Percentiles rank a stretch among this genome's conserved stretches.
These are phyloP conservation scores for Ceratocystis ficicola DNA, from an alignment of 2,329 filamentous ascomycete genomes.

Conservation along the genomic window DNA sequence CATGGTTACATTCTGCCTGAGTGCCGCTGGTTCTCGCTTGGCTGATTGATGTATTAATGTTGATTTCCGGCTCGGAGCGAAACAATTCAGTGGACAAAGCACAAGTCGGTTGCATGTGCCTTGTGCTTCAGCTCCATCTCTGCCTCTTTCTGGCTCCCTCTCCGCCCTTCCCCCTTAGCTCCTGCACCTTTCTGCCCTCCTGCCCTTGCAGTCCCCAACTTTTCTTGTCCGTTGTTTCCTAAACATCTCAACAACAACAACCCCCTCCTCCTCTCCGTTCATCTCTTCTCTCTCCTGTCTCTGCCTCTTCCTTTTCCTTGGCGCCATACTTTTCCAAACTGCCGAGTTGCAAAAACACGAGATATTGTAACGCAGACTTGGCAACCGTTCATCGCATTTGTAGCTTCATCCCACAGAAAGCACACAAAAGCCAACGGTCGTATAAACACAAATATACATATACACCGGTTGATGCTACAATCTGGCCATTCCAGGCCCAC, in stretches of 20 bases:
- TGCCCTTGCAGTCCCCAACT: too few relatives aligned
- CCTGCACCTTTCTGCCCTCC: too few relatives aligned
- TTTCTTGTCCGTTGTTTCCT: too few relatives aligned
- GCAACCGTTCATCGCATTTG: conserved; percentile 4
- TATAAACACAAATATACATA: background rate
- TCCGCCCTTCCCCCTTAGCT: too few relatives aligned
- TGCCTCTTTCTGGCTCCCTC: background rate
- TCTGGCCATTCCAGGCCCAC: background rate
- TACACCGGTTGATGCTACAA: too few relatives aligned
- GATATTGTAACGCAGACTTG: background rate
- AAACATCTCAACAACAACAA: too few relatives aligned
- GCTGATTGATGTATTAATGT: too few relatives aligned
- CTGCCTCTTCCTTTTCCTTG: background rate
- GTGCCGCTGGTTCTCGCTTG: too few relatives aligned
- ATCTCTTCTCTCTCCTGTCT: too few relatives aligned
- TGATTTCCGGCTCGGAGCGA: background rate
- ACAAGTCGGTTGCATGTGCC: background rate
- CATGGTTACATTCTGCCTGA: background rate
- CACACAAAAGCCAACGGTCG: background rate
- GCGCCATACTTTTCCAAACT: background rate
- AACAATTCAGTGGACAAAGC: background rate
- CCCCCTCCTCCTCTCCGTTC: too few relatives aligned
- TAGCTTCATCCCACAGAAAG: background rate
- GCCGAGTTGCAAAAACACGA: background rate
- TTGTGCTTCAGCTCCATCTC: background rate